Percentiles rank a stretch among this genome's conserved stretches.
These are phyloP conservation scores for Fusarium udum DNA, from an alignment of 2,329 filamentous ascomycete genomes.

Conservation along the genomic window DNA sequence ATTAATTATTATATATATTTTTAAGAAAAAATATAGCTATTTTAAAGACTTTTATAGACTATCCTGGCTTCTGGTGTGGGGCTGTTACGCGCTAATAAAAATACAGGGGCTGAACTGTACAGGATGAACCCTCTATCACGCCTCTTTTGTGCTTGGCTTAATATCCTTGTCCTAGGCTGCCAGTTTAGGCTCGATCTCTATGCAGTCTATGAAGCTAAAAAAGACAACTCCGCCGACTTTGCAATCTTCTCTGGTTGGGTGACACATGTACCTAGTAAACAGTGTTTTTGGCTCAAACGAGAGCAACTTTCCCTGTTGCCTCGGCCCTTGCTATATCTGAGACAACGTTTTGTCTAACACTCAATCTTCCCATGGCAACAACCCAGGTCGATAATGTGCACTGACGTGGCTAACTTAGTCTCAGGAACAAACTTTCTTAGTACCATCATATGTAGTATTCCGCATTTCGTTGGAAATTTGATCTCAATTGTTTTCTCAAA, in stretches of 20 bases:
- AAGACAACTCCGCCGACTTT: neutral
- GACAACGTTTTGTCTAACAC: slow-evolving; percentile 11
- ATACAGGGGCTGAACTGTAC: neutral
- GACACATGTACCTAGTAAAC: neutral
- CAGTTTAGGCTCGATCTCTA: slow-evolving; percentile 9
- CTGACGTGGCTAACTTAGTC: neutral
- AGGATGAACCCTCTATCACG: slow-evolving; percentile 31
- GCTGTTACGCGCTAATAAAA: no score
- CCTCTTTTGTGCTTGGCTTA: slow-evolving; percentile 21
- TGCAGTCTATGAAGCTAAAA: neutral
- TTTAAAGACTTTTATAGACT: no score
- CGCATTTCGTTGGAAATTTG: neutral
- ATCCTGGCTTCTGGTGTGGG: no score
- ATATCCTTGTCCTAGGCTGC: slow-evolving; percentile 19
- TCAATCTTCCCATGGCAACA: neutral
- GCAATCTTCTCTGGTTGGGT: neutral
- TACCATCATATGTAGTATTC: neutral
- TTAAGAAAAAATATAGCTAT: no score
- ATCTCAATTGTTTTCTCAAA: neutral
- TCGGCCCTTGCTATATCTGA: slow-evolving; percentile 21
- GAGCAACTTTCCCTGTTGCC: slow-evolving; percentile 10
- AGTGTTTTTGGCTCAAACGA: neutral
- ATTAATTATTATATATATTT: no score
- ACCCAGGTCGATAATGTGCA: neutral
- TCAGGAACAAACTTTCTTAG: neutral